Evolutionary conservation across 2,329 filamentous ascomycete species (phyloP), one percentile per base, ranked within the genome.

Genomic region (Neofusicoccum parvum): DNA sequence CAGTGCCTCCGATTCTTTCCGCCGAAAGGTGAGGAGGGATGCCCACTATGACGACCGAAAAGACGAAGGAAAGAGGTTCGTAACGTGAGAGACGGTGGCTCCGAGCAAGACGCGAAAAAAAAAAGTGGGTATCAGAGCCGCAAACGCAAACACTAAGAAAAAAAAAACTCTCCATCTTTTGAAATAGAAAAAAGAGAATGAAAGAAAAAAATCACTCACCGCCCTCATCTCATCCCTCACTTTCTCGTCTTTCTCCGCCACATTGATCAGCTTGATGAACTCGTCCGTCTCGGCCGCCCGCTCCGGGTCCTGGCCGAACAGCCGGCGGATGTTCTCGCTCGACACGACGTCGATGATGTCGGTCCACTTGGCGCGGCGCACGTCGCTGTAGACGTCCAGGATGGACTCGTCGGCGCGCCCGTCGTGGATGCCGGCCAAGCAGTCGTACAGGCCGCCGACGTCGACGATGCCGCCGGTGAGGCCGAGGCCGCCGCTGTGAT

Each of bases 391-490:
- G 54, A 72, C 72, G 67, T 76, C 74, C 14, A 77, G 71, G 37
- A 77, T 76, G 12, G 69, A 68, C 14, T 76, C 73, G 65, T 76
- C 74, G 7, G 75, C 72, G 62, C 73, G 70, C 62, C 74, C 72
- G 37, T 72, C 68, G 64, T 76, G 73, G 36, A 77, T 75, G 39
- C 74, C 74, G 5, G 69, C 72, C 10, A 89, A 79, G 70, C 86
- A 88, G 69, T 90, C 86, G 66, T 82, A 86, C 5, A 90, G 79
- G 0, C 86, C 85, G 11, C 85, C 87, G 2, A 87, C 81, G 68
- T 89, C 87, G n/a, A 86, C 85, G 64, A 90, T 86, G 0, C 87
- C 87, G 5, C 87, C 86, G 0, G 86, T 89, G 58, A 89, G 82
- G 1, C 87, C 87, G 15, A 89, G 77, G 0, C 87, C 87, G 51